Percentiles rank a stretch among this genome's conserved stretches.
These are phyloP conservation scores for Vitis vinifera DNA, from an alignment of 164 flowering plant genomes.

Conservation along the genomic window DNA sequence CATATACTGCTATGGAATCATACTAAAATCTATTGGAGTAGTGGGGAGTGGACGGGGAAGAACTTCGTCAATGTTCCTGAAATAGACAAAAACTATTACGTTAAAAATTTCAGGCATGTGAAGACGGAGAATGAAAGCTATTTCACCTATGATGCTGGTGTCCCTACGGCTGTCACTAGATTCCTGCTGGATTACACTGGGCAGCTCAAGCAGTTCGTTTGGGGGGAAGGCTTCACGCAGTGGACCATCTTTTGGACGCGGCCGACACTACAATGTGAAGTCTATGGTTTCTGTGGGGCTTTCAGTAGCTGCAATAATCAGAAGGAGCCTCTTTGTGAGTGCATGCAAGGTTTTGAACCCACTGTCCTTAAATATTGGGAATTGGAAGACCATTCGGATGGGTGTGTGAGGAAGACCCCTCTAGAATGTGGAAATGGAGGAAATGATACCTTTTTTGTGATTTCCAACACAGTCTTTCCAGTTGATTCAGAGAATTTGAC, in stretches of 20 bases:
- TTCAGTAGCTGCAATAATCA: constrained; percentile 2
- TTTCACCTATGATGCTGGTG: not conserved
- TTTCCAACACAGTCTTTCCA: not conserved
- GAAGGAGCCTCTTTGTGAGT: constrained; percentile 4
- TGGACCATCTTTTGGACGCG: not conserved
- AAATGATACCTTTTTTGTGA: not conserved
- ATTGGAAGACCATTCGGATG: constrained; percentile 19
- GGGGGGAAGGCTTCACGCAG: not conserved
- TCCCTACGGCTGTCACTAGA: not conserved
- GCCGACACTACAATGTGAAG: constrained; percentile 2
- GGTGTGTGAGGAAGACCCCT: constrained; percentile 23
- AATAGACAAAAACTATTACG: not conserved
- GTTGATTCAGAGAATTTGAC: constrained; percentile 1
- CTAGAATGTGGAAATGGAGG: constrained; percentile 2
- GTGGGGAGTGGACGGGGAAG: constrained; percentile 18
- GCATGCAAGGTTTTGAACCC: constrained; percentile 15
- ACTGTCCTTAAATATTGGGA: constrained; percentile 4
- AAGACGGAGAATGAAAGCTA: constrained; percentile 1
- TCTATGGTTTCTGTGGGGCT: constrained; percentile 5
- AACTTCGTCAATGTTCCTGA: constrained; percentile 5
- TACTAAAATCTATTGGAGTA: constrained; percentile 9
- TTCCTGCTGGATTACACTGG: constrained; percentile 1
- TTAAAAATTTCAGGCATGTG: constrained; percentile 4
- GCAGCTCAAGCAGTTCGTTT: not conserved
- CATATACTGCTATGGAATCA: constrained; percentile 11